A percentile compares a stretch with the other conserved stretches of the same genome.
phyloP scores from a whole-genome alignment of 768 basidiomycete species.

The Dioszegia crocea region DNA sequence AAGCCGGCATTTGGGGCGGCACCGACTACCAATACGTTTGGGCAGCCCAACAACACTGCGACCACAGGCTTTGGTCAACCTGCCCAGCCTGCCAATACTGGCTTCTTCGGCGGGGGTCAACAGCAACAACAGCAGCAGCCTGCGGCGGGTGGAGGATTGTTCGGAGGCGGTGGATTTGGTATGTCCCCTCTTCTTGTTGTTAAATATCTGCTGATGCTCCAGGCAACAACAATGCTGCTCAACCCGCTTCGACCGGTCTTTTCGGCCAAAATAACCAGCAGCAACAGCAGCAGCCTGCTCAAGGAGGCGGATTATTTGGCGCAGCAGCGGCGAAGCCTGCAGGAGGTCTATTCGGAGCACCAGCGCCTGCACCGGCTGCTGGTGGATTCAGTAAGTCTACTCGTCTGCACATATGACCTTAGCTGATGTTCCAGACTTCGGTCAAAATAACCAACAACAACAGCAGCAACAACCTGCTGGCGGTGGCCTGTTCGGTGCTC shows the following conservation, averaged over 20 bases:
- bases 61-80: conserved; percentile 40
- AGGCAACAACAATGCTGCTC: background rate
- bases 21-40: conserved; percentile 43
- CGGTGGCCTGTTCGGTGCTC: conserved; percentile 32
- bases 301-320: conserved; percentile 25
- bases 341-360: conserved; percentile 37
- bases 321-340: conserved; percentile 29
- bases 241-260: conserved; percentile 3
- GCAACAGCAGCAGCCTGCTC: conserved; percentile 17
- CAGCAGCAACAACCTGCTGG: conserved; percentile 15
- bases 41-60: conserved; percentile 34
- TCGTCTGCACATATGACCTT: background rate
- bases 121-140: conserved; percentile 47
- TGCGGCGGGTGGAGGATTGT: conserved; percentile 32
- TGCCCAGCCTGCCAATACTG: conserved; percentile 29
- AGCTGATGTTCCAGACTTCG: conserved; percentile 5
- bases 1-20: conserved; percentile 14
- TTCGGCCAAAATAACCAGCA: conserved; percentile 28
- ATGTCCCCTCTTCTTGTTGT: background rate
- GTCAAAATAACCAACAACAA: conserved; percentile 19
- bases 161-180: conserved; percentile 33
- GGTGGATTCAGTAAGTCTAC: background rate
- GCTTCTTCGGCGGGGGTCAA: conserved; percentile 43
- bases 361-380: conserved; percentile 18
- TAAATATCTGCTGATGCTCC: background rate